Evolutionary conservation across 169 alveolate genomes (phyloP).

Genomic region (Eimeria maxima): DNA sequence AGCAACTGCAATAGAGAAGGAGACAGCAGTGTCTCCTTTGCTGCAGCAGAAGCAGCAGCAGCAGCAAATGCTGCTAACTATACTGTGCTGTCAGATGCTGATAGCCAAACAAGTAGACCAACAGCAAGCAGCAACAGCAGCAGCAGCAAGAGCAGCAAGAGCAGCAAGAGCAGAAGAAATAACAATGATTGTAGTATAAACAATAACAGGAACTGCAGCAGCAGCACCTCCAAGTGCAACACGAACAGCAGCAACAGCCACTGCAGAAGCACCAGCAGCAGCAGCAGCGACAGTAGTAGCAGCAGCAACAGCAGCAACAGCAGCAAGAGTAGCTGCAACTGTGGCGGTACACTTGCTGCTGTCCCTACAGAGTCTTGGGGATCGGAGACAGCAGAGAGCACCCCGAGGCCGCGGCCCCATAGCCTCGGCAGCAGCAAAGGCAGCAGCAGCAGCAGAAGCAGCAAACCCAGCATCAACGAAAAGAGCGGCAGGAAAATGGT

Average conservation of each 20-base stretch:
- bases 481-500: too few relatives aligned
- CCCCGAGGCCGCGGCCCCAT: background rate
- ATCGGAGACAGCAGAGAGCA: background rate
- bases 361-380: background rate
- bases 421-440: background rate
- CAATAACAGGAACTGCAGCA: too few relatives aligned
- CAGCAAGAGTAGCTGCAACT: background rate
- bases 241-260: too few relatives aligned
- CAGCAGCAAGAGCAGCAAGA: too few relatives aligned
- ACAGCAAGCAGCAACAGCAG: background rate
- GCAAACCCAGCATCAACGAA: background rate
- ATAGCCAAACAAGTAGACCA: background rate
- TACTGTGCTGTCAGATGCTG: background rate
- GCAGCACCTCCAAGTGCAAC: too few relatives aligned
- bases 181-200: too few relatives aligned
- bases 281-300: background rate
- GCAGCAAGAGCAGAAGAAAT: too few relatives aligned
- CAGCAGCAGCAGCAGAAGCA: constrained; percentile 27
- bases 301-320: background rate
- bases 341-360: background rate
- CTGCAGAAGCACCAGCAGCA: too few relatives aligned
- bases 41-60: constrained; percentile 1
- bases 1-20: too few relatives aligned
- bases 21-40: background rate
- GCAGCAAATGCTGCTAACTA: background rate